These are phyloP conservation scores for Xylaria flabelliformis DNA, from an alignment of 495 filamentous ascomycete genomes.

Conservation along the genomic window DNA sequence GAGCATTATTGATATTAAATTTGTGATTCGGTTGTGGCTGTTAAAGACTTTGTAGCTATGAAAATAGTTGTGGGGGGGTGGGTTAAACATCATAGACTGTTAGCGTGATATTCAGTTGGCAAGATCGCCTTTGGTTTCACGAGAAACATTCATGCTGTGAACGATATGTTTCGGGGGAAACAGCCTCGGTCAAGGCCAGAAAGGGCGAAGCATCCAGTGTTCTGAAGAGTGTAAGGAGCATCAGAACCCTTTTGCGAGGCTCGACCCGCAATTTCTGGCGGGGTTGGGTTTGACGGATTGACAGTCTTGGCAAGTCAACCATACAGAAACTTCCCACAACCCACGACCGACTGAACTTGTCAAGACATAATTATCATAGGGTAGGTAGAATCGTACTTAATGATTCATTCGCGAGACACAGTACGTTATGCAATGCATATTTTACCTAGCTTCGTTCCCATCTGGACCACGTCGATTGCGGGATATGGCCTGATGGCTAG, in stretches of 20 bases:
- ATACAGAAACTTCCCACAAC: not conserved
- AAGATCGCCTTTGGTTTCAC: too few relatives aligned
- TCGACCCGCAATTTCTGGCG: not conserved
- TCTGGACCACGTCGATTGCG: not conserved
- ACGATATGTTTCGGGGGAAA: not conserved
- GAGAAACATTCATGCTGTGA: too few relatives aligned
- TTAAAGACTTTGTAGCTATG: too few relatives aligned
- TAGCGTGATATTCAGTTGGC: too few relatives aligned
- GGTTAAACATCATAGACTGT: too few relatives aligned
- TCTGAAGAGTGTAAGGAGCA: not conserved
- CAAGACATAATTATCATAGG: too few relatives aligned
- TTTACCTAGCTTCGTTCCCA: not conserved
- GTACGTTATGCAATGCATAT: not conserved
- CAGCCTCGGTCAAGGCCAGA: not conserved
- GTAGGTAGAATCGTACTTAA: not conserved
- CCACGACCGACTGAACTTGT: not conserved
- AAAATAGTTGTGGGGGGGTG: too few relatives aligned
- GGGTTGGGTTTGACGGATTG: not conserved
- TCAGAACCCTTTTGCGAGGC: not conserved
- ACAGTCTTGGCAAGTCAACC: not conserved
- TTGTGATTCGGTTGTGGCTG: not conserved
- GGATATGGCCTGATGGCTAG: constrained; percentile 12
- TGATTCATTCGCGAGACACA: not conserved
- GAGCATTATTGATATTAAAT: not conserved
- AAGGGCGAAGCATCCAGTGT: not conserved